These are phyloP conservation scores for Aquilaria agallochum DNA, from an alignment of 441 rosid genomes.

Conservation along the genomic window DNA sequence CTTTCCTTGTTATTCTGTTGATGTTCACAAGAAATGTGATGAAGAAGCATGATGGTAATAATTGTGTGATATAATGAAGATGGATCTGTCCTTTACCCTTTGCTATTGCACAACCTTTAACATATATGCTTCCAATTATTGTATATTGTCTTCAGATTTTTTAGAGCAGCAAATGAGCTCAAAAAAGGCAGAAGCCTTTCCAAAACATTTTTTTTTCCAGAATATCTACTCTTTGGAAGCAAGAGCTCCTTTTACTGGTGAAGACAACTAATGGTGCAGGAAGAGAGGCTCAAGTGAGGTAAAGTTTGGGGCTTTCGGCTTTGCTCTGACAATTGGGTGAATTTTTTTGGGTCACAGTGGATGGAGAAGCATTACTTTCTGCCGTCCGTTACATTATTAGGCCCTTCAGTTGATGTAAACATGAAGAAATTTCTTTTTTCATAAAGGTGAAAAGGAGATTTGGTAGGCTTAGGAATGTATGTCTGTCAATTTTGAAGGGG, in stretches of 20 bases:
- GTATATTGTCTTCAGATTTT: conserved; percentile 35
- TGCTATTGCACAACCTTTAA: background rate
- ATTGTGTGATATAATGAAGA: background rate
- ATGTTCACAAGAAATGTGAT: conserved; percentile 68
- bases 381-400: background rate
- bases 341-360: conserved; percentile 16
- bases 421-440: conserved; percentile 15
- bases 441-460: conserved; percentile 26
- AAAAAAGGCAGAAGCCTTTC: conserved; percentile 21
- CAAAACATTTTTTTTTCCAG: conserved; percentile 32
- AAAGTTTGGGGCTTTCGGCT: conserved; percentile 13
- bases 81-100: background rate
- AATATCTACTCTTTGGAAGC: conserved; percentile 17
- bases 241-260: conserved; percentile 15
- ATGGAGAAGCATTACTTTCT: background rate
- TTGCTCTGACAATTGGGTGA: conserved; percentile 16
- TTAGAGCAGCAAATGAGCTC: conserved; percentile 24
- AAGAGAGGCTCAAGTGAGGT: conserved; percentile 8
- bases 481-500: conserved; percentile 17
- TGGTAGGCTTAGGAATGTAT: conserved; percentile 13
- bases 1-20: conserved; percentile 77
- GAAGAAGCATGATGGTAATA: conserved; percentile 87
- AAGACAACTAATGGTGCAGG: conserved; percentile 20
- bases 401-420: conserved; percentile 12
- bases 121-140: conserved; percentile 11